Conservation (phyloP, 106 monocot genomes). For the Gastrodia elata region DNA sequence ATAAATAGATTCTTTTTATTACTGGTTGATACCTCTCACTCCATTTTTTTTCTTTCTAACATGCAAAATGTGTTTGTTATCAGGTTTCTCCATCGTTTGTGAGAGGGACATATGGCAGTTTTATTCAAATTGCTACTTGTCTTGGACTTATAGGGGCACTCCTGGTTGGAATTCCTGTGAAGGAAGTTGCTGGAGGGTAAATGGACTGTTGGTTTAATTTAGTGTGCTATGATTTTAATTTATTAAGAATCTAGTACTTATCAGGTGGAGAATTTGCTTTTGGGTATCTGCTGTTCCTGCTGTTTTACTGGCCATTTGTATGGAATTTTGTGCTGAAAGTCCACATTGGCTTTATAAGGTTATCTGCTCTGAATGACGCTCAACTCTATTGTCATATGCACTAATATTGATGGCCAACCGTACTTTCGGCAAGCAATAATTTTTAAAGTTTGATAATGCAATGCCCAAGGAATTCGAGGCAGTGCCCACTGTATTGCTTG, state of each 20-base stretch:
- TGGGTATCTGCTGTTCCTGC: constrained; percentile 81
- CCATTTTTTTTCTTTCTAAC: constrained; percentile 1
- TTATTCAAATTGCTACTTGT: constrained; percentile 97
- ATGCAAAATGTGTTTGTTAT: background rate
- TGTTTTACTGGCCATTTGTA: constrained; percentile 50
- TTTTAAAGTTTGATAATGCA: background rate
- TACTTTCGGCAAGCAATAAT: background rate
- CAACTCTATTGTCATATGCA: background rate
- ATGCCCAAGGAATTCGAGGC: background rate
- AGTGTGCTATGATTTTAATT: background rate
- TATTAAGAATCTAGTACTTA: background rate
- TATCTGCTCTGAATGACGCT: background rate
- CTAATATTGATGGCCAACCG: background rate
- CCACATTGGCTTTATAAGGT: constrained; percentile 98
- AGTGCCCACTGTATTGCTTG: background rate
- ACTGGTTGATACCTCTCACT: background rate
- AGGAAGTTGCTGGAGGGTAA: constrained; percentile 59
- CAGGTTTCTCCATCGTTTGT: constrained; percentile 91
- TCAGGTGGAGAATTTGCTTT: constrained; percentile 95
- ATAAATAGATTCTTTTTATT: background rate
- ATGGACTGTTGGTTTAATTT: background rate
- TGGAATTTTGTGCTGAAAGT: constrained; percentile 98
- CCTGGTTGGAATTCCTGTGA: constrained; percentile 76
- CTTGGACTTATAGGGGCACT: constrained; percentile 78
- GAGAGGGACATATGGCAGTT: constrained; percentile 95